phyloP scores from a whole-genome alignment of 257 asterid species.

The Solanum medicagineum region DNA sequence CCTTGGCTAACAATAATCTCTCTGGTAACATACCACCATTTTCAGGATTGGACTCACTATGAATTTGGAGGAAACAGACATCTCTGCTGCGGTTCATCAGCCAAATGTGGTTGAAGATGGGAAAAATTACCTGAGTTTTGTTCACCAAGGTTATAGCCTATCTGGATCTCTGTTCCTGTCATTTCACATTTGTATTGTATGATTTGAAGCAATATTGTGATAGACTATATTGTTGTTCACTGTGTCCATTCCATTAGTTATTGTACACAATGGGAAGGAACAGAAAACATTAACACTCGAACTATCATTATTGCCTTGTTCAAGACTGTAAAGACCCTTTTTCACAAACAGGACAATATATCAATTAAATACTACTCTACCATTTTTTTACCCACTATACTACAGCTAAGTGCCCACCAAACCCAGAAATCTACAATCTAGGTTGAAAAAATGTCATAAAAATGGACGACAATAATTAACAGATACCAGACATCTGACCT shows the following conservation, averaged over 20 bases:
- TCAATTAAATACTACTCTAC: neutral
- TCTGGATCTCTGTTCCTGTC: neutral
- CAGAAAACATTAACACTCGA: neutral
- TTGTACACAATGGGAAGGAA: neutral
- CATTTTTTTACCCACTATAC: neutral
- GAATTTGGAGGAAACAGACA: slow-evolving; percentile 46
- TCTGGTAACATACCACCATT: slow-evolving; percentile 61
- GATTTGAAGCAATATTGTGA: neutral
- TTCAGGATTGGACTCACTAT: slow-evolving; percentile 13
- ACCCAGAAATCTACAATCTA: neutral
- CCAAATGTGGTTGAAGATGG: slow-evolving; percentile 43
- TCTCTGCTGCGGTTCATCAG: slow-evolving; percentile 50
- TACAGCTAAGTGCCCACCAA: neutral
- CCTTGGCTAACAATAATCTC: slow-evolving; percentile 48
- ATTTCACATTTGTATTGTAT: neutral
- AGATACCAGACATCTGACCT: neutral
- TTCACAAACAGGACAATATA: neutral
- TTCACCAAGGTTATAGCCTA: neutral
- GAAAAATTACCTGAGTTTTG: neutral
- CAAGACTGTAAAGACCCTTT: neutral
- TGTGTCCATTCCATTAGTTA: neutral
- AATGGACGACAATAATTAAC: neutral
- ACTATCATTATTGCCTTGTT: neutral
- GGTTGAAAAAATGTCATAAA: neutral
- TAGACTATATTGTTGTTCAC: neutral